Evolutionary conservation across 192 early-diverging fungal genomes (phyloP).

Genomic region (Coemansia sp.): DNA sequence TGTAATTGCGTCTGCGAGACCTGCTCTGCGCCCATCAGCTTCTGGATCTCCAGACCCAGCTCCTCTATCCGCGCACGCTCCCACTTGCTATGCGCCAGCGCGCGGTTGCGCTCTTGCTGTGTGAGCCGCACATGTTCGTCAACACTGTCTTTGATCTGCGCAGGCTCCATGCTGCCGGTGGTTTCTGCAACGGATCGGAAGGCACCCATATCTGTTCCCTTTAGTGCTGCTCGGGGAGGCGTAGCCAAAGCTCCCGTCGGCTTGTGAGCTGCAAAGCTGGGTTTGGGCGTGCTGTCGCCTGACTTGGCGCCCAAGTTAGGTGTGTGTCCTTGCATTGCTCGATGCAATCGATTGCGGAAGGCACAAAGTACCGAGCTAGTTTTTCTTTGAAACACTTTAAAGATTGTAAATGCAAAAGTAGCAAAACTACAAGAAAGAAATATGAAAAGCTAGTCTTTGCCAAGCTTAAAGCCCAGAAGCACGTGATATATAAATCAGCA

Average conservation of each 20-base stretch:
- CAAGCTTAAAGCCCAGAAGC: neutral
- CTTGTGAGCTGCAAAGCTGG: neutral
- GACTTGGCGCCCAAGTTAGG: slow-evolving; percentile 1
- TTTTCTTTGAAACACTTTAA: neutral
- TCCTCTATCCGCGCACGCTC: slow-evolving; percentile 41
- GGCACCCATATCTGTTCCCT: neutral
- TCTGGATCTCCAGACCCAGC: slow-evolving; percentile 38
- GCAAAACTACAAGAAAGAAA: neutral
- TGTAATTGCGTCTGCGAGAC: neutral
- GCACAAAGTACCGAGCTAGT: slow-evolving; percentile 1
- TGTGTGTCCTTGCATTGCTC: slow-evolving; percentile 11
- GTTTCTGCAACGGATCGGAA: neutral
- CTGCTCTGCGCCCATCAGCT: slow-evolving; percentile 23
- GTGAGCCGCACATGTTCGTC: neutral
- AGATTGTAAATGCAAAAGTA: neutral
- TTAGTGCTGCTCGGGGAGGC: slow-evolving; percentile 9
- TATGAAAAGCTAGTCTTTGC: neutral
- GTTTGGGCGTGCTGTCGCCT: slow-evolving; percentile 2
- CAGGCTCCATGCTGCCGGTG: neutral
- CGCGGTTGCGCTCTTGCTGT: slow-evolving; percentile 13
- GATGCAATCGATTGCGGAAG: slow-evolving; percentile 9
- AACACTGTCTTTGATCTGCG: neutral
- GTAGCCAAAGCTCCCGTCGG: neutral
- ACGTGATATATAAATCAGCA: neutral
- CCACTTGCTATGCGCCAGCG: slow-evolving; percentile 27